A percentile compares a stretch with the other conserved stretches of the same genome.
Evolutionary conservation across 495 filamentous ascomycete genomes (phyloP).

Genomic region (Hypoxylon crocopeplum): DNA sequence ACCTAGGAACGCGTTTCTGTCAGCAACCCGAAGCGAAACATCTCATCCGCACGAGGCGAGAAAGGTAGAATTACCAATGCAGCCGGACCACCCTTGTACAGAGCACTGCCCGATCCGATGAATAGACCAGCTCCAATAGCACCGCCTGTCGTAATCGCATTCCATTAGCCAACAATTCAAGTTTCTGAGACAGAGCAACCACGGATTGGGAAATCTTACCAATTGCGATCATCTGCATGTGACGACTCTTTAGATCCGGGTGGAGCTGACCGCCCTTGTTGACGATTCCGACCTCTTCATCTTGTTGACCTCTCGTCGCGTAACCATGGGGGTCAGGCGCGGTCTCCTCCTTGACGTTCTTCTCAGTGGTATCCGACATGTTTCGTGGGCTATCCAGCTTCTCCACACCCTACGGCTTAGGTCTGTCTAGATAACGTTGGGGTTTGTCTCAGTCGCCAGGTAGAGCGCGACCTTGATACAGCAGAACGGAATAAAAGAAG

Average conservation of each 20-base stretch:
- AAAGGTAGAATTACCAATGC: conserved; percentile 48
- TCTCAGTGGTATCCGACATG: conserved; percentile 24
- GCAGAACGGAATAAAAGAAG: background rate
- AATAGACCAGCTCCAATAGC: conserved; percentile 66
- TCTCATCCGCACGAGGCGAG: background rate
- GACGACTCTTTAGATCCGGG: conserved; percentile 53
- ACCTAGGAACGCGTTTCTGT: conserved; percentile 41
- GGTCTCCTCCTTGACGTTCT: conserved; percentile 14
- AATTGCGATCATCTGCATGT: conserved; percentile 81
- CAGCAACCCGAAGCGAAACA: background rate
- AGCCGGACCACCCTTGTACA: conserved; percentile 61
- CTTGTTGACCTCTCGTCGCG: background rate
- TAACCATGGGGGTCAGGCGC: background rate
- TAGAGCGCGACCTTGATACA: background rate
- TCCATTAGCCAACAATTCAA: conserved; percentile 15
- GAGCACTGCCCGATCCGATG: conserved; percentile 58
- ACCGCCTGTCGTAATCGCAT: conserved; percentile 45
- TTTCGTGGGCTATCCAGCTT: background rate
- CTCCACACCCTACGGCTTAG: conserved; percentile 1
- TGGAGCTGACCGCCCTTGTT: conserved; percentile 36
- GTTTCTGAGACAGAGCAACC: background rate
- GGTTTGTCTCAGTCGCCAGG: background rate
- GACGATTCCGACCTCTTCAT: conserved; percentile 44
- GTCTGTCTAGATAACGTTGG: background rate
- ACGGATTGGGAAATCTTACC: conserved; percentile 51